Base-by-base conservation (phyloP, 345 rosid species). In the Bretschneidera sinensis region DNA sequence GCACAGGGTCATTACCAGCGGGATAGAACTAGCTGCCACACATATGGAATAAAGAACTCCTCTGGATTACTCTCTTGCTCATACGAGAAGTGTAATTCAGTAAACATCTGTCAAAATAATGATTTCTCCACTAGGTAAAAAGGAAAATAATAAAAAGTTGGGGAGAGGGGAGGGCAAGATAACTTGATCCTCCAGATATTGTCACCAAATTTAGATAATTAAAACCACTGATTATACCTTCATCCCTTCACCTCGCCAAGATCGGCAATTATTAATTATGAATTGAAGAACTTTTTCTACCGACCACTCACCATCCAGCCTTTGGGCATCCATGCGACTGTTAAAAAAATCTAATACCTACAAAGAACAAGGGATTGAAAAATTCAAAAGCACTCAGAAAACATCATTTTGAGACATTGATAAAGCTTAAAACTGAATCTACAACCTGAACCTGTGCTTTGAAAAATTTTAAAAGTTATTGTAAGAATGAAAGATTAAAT, bases 51-150 rank as follows among this genome's bases (percentile, higher is more conserved):
- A 62, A 94, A 94, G 74, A 94, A 94, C 76, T 90, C 99, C 78
- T 94, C 96, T 0, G 99, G 91, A 68, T 94, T 92, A 69, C 95
- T 85, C 81, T 94, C 97, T 88, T 94, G 99, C 62, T 94, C 99
- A 23, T 94, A 94, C 20, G 99, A 90, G 79, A 94, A 94, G 68
- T 87, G 91, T 67, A 94, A 80, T 55, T 88, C 95, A 60, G 96
- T 90, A 73, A 94, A 94, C 92, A 94, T 85, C 99, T 94, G 89
- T 31, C 43, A 39, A 39, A 39, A 39, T 13, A 39, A 14, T 14
- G 16, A 7, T 13, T 39, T 39, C 15, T 39, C 15, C 50, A 39
- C 9, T 24, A 31, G 17, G 7, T 20, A 34, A 62, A 48, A 51
- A 54, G 43, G 53, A 54, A 16, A 52, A 10, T 45, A 59, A 24